Conservation (phyloP, 2,329 filamentous ascomycete species). For the Macrophomina tecta region DNA sequence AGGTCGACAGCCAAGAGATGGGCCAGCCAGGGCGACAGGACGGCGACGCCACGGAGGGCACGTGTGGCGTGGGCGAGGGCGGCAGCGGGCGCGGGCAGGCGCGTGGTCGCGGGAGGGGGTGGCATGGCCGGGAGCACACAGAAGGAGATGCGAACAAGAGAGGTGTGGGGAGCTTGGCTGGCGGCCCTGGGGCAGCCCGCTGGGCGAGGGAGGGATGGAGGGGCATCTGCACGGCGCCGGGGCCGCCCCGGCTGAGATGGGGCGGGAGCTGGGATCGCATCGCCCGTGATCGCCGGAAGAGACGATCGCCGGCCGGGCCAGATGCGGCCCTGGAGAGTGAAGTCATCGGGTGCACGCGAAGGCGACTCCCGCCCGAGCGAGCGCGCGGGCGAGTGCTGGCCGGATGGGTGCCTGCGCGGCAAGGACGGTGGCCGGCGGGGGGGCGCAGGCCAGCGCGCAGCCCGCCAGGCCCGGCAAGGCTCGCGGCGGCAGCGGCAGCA, state of each 20-base stretch:
- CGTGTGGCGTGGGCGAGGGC: conserved; percentile 29
- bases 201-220: not conserved
- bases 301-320: conserved; percentile 1
- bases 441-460: too few species aligned
- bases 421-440: too few species aligned
- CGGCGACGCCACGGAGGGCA: conserved; percentile 51
- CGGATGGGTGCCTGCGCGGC: too few species aligned
- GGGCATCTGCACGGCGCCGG: not conserved
- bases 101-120: not conserved
- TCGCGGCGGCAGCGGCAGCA: too few species aligned
- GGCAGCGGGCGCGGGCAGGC: not conserved
- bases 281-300: conserved; percentile 8
- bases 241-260: not conserved
- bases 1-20: conserved; percentile 61
- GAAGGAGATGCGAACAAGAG: not conserved
- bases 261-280: not conserved
- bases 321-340: not conserved
- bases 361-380: too few species aligned
- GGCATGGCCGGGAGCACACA: not conserved
- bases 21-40: conserved; percentile 60
- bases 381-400: too few species aligned
- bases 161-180: conserved; percentile 4
- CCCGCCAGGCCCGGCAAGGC: too few species aligned
- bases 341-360: too few species aligned
- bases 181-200: not conserved